A percentile compares a stretch with the other conserved stretches of the same genome.
These are phyloP conservation scores for Fusarium devonianum DNA, from an alignment of 2,329 filamentous ascomycete genomes.

Conservation along the genomic window DNA sequence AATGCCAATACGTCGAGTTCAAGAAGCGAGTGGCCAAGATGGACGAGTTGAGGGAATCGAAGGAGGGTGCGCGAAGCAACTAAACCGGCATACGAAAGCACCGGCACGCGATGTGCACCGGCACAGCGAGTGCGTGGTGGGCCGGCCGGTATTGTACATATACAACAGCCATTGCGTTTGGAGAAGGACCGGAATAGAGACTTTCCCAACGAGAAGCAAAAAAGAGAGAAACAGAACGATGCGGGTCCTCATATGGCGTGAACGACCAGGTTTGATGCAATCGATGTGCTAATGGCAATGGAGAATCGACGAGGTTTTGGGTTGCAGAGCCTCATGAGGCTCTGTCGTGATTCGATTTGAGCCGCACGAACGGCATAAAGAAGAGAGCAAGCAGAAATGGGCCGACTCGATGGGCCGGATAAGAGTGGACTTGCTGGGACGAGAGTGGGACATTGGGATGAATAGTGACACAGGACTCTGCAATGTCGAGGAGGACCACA, in stretches of 20 bases:
- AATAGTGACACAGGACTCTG: conserved; percentile 18
- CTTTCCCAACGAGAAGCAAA: conserved; percentile 27
- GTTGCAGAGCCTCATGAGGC: conserved; percentile 34
- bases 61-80: conserved; percentile 86
- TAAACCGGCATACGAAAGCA: conserved; percentile 49
- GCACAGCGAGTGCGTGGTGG: conserved; percentile 20
- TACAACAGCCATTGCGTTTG: conserved; percentile 38
- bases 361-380: conserved; percentile 30
- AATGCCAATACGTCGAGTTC: conserved; percentile 99
- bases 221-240: conserved; percentile 14
- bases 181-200: conserved; percentile 40
- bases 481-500: conserved; percentile 24
- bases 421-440: conserved; percentile 33
- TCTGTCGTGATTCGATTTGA: conserved; percentile 15
- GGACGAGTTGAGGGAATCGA: conserved; percentile 90
- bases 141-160: conserved; percentile 44
- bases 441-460: conserved; percentile 17
- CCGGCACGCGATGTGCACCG: conserved; percentile 3
- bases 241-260: conserved; percentile 29
- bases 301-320: conserved; percentile 22
- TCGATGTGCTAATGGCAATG: conserved; percentile 39
- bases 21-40: conserved; percentile 99
- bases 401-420: conserved; percentile 23
- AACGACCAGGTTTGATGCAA: conserved; percentile 28
- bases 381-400: conserved; percentile 20